Evolutionary conservation across 257 asterid genomes (phyloP).

Genomic region (Nicotiana noctiflora): DNA sequence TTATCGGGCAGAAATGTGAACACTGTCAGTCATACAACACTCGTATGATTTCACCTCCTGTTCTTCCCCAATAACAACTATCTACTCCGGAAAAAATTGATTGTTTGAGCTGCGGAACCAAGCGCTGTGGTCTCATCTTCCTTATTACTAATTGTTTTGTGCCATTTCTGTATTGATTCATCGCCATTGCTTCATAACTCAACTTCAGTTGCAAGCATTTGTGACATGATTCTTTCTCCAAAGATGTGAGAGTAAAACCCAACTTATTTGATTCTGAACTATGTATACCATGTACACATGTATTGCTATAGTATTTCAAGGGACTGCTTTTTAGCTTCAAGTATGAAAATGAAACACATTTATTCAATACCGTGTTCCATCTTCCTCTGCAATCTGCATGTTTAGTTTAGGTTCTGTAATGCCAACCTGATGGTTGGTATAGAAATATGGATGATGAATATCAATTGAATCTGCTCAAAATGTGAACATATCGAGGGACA

Average conservation of each 20-base stretch:
- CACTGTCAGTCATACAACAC: constrained; percentile 90
- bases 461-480: not conserved
- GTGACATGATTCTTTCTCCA: not conserved
- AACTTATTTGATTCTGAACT: not conserved
- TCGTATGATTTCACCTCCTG: constrained; percentile 75
- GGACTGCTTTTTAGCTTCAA: not conserved
- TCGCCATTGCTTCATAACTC: constrained; percentile 5
- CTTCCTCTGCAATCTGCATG: not conserved
- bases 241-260: not conserved
- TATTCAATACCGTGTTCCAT: not conserved
- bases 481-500: not conserved
- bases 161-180: not conserved
- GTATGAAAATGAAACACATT: not conserved
- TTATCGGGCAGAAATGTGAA: constrained; percentile 86
- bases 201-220: not conserved
- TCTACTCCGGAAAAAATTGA: not conserved
- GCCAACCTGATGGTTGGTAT: not conserved
- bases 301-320: not conserved
- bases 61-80: constrained; percentile 52
- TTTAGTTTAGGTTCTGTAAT: not conserved
- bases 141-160: not conserved
- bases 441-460: too few relatives aligned
- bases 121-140: not conserved
- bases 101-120: not conserved
- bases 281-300: not conserved